Percentiles rank a stretch among this genome's conserved stretches.
Evolutionary conservation across 225 moss, liverwort and hornwort species (phyloP).

Genomic region (Asterella californica): DNA sequence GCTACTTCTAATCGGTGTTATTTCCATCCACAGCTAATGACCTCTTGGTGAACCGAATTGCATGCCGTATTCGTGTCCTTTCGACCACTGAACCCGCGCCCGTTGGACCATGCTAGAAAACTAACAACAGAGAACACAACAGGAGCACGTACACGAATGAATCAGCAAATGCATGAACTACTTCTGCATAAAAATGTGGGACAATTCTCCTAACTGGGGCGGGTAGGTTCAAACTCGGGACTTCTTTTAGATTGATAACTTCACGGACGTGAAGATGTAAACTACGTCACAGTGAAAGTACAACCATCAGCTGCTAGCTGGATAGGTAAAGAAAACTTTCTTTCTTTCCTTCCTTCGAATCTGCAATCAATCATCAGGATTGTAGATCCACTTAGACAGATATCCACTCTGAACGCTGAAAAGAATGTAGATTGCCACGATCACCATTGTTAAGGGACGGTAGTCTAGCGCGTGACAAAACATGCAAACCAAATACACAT

Average conservation of each 20-base stretch:
- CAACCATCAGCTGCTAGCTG: background rate
- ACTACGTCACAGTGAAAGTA: background rate
- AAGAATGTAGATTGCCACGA: background rate
- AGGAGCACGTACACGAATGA: background rate
- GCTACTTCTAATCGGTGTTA: background rate
- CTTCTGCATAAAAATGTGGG: background rate
- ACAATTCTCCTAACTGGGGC: background rate
- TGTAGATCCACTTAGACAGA: background rate
- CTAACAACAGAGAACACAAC: background rate
- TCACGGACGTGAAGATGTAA: background rate
- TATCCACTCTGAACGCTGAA: background rate
- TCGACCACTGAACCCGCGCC: background rate
- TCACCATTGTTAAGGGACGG: background rate
- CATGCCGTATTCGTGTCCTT: background rate
- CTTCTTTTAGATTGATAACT: background rate
- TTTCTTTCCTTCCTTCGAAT: background rate
- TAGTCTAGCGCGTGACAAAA: background rate
- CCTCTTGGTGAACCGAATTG: background rate
- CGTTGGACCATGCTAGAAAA: conserved; percentile 3
- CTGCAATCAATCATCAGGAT: conserved; percentile 9
- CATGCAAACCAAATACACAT: background rate
- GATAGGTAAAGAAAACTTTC: background rate
- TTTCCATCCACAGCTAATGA: background rate
- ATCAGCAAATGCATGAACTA: background rate
- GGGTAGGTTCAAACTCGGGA: background rate